Conservation (phyloP, 345 rosid species). For the Camelina laxa region DNA sequence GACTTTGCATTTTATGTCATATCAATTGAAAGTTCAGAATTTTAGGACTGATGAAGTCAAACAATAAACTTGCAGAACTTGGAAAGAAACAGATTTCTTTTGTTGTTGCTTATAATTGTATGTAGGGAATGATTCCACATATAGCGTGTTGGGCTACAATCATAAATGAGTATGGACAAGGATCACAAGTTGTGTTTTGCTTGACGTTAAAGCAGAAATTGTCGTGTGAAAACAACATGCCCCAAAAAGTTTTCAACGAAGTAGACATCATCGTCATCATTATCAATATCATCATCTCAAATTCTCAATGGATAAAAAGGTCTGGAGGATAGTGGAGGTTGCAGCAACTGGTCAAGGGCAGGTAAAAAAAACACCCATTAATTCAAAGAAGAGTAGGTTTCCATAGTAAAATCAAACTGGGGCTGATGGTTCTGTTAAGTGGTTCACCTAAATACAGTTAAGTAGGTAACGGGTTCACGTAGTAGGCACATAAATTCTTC, state of each 20-base stretch:
- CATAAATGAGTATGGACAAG: constrained; percentile 22
- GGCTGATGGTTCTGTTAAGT: constrained; percentile 29
- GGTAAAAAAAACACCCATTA: constrained; percentile 7
- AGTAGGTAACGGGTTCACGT: constrained; percentile 8
- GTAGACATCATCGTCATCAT: constrained; percentile 33
- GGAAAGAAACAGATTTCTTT: not conserved
- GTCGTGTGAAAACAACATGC: constrained; percentile 14
- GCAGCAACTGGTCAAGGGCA: constrained; percentile 34
- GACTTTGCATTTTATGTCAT: constrained; percentile 5
- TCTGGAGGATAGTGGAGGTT: constrained; percentile 10
- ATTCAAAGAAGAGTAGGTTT: constrained; percentile 35
- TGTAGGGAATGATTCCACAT: not conserved
- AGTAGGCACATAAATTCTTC: constrained; percentile 18
- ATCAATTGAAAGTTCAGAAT: constrained; percentile 14
- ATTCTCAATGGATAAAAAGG: not conserved
- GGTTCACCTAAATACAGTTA: constrained; percentile 35
- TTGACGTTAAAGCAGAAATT: constrained; percentile 29
- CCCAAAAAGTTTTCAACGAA: constrained; percentile 26
- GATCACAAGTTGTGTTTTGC: constrained; percentile 26
- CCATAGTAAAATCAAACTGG: not conserved
- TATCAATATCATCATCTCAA: not conserved
- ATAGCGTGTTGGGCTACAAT: constrained; percentile 17
- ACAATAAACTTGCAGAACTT: constrained; percentile 6
- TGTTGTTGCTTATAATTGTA: not conserved
- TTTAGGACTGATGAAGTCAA: constrained; percentile 20